Conservation (phyloP, 164 flowering plant genomes). For the Liriodendron chinense region DNA sequence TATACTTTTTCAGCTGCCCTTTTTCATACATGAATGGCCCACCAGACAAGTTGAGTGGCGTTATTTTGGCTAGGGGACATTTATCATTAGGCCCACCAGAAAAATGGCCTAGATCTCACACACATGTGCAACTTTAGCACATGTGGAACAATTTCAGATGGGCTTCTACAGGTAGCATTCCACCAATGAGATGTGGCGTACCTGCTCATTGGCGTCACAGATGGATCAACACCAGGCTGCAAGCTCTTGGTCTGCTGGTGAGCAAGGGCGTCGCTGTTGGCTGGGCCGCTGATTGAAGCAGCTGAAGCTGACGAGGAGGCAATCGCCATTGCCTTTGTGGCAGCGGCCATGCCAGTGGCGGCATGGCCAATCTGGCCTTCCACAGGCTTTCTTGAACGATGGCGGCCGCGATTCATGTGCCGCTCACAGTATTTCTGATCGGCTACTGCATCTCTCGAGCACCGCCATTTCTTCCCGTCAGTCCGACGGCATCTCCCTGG, state of each 20-base stretch:
- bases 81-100: too few species aligned
- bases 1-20: too few species aligned
- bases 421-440: conserved; percentile 95
- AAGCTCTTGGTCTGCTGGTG: conserved; percentile 44
- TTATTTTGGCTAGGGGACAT: too few species aligned
- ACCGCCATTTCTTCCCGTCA: conserved; percentile 99
- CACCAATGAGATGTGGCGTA: conserved; percentile 9
- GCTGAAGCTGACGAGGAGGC: conserved; percentile 35
- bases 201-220: conserved; percentile 41
- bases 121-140: too few species aligned
- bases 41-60: too few species aligned
- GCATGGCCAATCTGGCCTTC: conserved; percentile 87
- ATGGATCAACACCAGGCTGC: conserved; percentile 33
- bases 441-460: conserved; percentile 87
- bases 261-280: conserved; percentile 38
- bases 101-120: too few species aligned
- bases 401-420: conserved; percentile 93
- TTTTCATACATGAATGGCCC: too few species aligned
- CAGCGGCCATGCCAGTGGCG: conserved; percentile 40
- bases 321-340: conserved; percentile 36
- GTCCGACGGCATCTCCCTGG: conserved; percentile 95
- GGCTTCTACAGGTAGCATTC: too few species aligned
- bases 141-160: not conserved
- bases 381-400: conserved; percentile 99
- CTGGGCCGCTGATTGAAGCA: conserved; percentile 29